phyloP scores from a whole-genome alignment of 257 asterid species.

The Nicotiana otophora region DNA sequence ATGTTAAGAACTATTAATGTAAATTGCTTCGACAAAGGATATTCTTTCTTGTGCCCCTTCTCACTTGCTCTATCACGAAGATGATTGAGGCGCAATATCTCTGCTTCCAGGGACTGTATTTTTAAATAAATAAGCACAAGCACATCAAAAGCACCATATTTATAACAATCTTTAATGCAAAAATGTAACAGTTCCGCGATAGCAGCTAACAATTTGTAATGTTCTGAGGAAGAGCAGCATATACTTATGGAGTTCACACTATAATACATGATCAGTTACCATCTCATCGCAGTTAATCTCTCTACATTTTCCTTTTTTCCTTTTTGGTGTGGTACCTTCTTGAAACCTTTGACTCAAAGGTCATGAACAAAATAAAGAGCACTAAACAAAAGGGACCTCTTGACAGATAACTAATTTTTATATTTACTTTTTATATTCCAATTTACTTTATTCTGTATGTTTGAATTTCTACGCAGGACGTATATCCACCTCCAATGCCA shows the following conservation, averaged over 20 bases:
- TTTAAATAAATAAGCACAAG: not conserved
- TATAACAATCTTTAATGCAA: not conserved
- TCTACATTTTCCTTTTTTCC: not conserved
- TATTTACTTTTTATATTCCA: not conserved
- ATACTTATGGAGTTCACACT: not conserved
- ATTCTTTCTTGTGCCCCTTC: constrained; percentile 44
- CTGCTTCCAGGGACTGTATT: constrained; percentile 34
- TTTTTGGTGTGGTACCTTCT: not conserved
- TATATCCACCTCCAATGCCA: not conserved
- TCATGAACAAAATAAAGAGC: not conserved
- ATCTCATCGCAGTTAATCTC: not conserved
- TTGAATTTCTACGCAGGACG: not conserved
- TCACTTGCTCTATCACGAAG: constrained; percentile 41
- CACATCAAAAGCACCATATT: not conserved
- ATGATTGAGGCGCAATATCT: constrained; percentile 32
- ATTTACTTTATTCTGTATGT: not conserved
- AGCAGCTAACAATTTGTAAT: not conserved
- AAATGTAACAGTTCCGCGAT: not conserved
- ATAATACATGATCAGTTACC: not conserved
- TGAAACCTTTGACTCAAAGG: not conserved
- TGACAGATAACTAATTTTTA: not conserved
- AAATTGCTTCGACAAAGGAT: constrained; percentile 39
- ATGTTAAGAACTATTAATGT: not conserved
- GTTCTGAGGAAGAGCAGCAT: constrained; percentile 1
- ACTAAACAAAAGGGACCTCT: not conserved